Conservation (phyloP, 192 early-diverging fungal genomes). For the Rhizophagus sp. region DNA sequence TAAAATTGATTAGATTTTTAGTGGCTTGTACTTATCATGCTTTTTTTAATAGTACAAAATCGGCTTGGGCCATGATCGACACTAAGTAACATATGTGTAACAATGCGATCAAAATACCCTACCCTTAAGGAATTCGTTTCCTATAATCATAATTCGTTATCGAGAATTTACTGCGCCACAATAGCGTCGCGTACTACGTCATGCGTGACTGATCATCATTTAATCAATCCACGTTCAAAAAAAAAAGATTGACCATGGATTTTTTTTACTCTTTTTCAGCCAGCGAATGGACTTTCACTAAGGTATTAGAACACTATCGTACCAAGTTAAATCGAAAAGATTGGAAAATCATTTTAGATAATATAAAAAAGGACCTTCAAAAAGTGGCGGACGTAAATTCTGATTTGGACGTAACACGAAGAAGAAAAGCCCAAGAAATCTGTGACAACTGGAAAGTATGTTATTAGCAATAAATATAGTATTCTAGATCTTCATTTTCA, state of each 20-base stretch:
- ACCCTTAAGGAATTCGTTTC: background rate
- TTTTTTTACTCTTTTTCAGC: background rate
- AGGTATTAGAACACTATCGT: slow-evolving; percentile 3
- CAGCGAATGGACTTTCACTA: background rate
- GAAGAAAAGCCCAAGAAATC: background rate
- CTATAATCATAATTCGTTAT: too few species aligned
- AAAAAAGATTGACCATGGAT: too few species aligned
- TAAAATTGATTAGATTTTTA: too few species aligned
- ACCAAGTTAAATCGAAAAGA: background rate
- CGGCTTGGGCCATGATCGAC: background rate
- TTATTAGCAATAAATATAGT: too few species aligned
- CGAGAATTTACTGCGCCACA: too few species aligned
- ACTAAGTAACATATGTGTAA: background rate
- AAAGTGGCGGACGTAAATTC: background rate
- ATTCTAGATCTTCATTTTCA: too few species aligned
- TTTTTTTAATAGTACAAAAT: background rate
- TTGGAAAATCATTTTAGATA: background rate
- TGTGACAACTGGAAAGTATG: background rate
- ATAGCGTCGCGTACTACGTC: too few species aligned
- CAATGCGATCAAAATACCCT: background rate
- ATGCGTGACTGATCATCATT: too few species aligned
- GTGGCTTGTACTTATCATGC: too few species aligned
- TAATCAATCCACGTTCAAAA: too few species aligned
- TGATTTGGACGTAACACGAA: slow-evolving; percentile 5
- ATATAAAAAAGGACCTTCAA: slow-evolving; percentile 22